These are phyloP conservation scores for Mycosphaerella sp. DNA, from an alignment of 2,329 filamentous ascomycete genomes.

Conservation along the genomic window DNA sequence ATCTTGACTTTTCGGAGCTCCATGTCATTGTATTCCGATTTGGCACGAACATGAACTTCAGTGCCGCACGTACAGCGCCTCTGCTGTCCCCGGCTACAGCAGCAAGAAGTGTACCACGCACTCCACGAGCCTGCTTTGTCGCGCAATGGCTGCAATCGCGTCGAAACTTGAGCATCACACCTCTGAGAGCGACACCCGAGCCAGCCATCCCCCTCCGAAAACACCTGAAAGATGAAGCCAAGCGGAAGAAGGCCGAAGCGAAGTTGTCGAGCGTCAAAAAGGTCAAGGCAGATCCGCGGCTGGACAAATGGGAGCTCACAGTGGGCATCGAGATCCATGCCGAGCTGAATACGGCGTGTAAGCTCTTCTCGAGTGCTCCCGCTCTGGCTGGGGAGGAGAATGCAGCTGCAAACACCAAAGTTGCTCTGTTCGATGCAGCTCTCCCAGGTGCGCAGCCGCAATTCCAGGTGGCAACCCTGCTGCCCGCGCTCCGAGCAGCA, in stretches of 20 bases:
- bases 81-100: neutral
- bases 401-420: slow-evolving; percentile 68
- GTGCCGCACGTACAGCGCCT: neutral
- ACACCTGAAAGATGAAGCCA: slow-evolving; percentile 39
- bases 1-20: neutral
- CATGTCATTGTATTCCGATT: neutral
- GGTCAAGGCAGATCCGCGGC: slow-evolving; percentile 17
- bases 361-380: slow-evolving; percentile 71
- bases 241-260: slow-evolving; percentile 21
- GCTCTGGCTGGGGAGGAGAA: slow-evolving; percentile 29
- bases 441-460: slow-evolving; percentile 81
- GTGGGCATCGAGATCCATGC: slow-evolving; percentile 97
- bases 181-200: slow-evolving; percentile 16
- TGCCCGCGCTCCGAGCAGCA: slow-evolving; percentile 86
- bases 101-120: neutral
- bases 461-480: slow-evolving; percentile 74
- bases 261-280: slow-evolving; percentile 13
- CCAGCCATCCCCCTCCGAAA: slow-evolving; percentile 34
- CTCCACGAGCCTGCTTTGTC: slow-evolving; percentile 26
- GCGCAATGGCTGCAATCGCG: slow-evolving; percentile 28
- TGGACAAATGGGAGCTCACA: slow-evolving; percentile 76
- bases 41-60: slow-evolving; percentile 6
- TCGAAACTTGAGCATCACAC: slow-evolving; percentile 22
- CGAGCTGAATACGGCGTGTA: slow-evolving; percentile 79
- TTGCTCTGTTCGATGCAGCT: slow-evolving; percentile 80